phyloP scores from a whole-genome alignment of 805 yeast species.

The Kodamaea kakaduensis region DNA sequence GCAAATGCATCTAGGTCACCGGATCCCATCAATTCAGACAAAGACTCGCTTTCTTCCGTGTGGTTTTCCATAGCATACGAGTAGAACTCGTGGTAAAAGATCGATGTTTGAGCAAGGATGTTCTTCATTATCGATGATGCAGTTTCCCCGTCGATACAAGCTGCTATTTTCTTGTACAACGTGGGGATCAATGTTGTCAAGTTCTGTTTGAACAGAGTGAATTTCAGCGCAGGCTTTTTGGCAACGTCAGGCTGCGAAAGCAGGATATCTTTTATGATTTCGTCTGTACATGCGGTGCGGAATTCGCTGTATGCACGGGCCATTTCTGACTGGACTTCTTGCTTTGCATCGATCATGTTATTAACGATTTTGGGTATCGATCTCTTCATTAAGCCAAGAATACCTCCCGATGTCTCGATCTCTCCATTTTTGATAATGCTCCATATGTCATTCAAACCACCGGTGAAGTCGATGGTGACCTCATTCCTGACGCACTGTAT shows the following conservation, averaged over 20 bases:
- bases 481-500: conserved; percentile 73
- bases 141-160: conserved; percentile 7
- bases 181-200: conserved; percentile 55
- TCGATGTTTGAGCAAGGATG: conserved; percentile 4
- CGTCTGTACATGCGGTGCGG: conserved; percentile 47
- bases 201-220: conserved; percentile 43
- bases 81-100: conserved; percentile 8
- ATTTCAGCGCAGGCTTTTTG: conserved; percentile 26
- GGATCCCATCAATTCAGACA: conserved; percentile 56
- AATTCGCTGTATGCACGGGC: conserved; percentile 67
- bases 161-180: conserved; percentile 29
- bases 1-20: conserved; percentile 56
- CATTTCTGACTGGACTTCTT: conserved; percentile 69
- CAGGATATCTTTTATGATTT: conserved; percentile 44
- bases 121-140: conserved; percentile 7
- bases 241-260: conserved; percentile 8
- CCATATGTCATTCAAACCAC: conserved; percentile 55
- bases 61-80: conserved; percentile 6
- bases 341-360: conserved; percentile 72
- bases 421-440: conserved; percentile 36
- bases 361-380: conserved; percentile 76
- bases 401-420: conserved; percentile 24
- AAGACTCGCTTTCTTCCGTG: conserved; percentile 13
- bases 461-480: conserved; percentile 70
- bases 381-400: conserved; percentile 54